Percentiles rank a stretch among this genome's conserved stretches.
phyloP scores from a whole-genome alignment of 768 basidiomycete genomes.

The Auricularia auricula-judae region DNA sequence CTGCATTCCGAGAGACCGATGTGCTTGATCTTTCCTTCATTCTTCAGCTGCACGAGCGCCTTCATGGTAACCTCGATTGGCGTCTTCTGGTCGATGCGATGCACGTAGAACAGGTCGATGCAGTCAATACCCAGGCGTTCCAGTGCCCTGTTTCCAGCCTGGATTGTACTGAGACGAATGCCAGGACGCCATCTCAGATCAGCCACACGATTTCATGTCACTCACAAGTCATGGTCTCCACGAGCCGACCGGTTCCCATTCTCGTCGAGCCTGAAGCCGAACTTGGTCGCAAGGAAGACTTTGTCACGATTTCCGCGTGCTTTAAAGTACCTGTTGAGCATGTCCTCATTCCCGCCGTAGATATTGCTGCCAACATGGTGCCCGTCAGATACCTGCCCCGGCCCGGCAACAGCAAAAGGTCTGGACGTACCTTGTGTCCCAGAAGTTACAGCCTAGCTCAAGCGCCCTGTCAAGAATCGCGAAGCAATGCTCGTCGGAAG shows the following conservation, averaged over 20 bases:
- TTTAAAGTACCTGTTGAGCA: neutral
- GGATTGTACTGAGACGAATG: neutral
- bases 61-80: conserved; percentile 14
- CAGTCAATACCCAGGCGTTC: conserved; percentile 8
- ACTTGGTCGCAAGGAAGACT: conserved; percentile 15
- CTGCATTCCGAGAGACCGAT: conserved; percentile 12
- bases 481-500: neutral
- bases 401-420: neutral
- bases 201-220: neutral
- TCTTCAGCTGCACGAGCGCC: conserved; percentile 12
- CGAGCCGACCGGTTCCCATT: neutral
- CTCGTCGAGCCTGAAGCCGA: neutral
- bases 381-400: neutral
- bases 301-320: conserved; percentile 3
- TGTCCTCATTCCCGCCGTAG: neutral
- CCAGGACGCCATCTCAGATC: too few species aligned
- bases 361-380: neutral
- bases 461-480: neutral
- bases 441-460: neutral
- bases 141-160: conserved; percentile 4
- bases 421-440: neutral
- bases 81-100: conserved; percentile 12
- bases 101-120: conserved; percentile 11
- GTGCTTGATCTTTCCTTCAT: conserved; percentile 11
- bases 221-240: neutral